Evolutionary conservation across 495 filamentous ascomycete genomes (phyloP), one percentile per base, ranked within the genome.

Genomic region (Delitschia confertaspora): DNA sequence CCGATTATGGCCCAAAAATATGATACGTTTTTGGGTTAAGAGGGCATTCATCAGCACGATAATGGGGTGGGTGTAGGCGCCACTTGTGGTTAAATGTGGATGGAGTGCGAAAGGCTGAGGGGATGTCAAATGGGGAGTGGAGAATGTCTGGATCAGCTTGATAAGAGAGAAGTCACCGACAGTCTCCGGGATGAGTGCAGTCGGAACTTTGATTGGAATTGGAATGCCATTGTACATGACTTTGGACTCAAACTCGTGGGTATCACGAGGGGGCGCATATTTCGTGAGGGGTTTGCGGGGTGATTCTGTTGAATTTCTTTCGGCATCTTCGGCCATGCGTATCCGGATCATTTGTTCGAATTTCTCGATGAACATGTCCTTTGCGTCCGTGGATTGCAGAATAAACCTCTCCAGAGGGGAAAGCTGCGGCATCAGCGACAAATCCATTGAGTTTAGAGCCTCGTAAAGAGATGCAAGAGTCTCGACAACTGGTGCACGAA

Each of bases 131-230:
- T 95, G 88, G 2, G 83, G 75, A 9, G 76, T 75, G 11, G 87
- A 82, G 56, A 95, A 99, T 25, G 80, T 93, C 51, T 93, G 85
- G 51, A 99, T 93, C 6, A 99, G 78, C 60, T 95, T 95, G 65
- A 99, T 84, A 30, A 99, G 71, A 25, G 87, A 94, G 60, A 99
- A 99, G 62, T 96, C 89, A 40, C 93, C 93, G 9, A 99, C 91
- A 0, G 87, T 95, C 61, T 99, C 91, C 3, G 88, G 87, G 68
- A 85, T 88, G 37, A 91, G 76, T 4, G 88, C 88, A 9, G 85
- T 85, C 0, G 91, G 91, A 8, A 99, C 77, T 63, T 95, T 95
- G 65, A 99, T 85, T 0, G 91, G 91, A 20, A 99, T 85, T 0
- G 91, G 88, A 37, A 95, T 89, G 48, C 85, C 83, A 62, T 95